Conservation (phyloP, 306 rosid species). For the Begonia peltatifolia region DNA sequence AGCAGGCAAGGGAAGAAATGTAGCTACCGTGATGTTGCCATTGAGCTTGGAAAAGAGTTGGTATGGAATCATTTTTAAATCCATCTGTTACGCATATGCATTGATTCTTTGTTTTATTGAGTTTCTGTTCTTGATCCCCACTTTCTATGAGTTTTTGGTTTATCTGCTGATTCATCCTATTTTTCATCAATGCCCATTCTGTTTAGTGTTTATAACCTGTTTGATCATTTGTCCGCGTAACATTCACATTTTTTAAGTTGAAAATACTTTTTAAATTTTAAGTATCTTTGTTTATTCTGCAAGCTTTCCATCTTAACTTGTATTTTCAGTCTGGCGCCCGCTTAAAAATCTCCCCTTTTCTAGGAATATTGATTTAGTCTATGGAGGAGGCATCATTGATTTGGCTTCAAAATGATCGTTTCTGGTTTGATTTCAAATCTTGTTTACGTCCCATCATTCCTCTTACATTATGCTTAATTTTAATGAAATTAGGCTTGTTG, state of each 20-base stretch:
- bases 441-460: too few relatives aligned
- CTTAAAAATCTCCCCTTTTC: slow-evolving; percentile 2
- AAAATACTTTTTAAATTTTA: neutral
- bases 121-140: neutral
- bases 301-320: neutral
- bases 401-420: too few relatives aligned
- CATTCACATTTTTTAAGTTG: neutral
- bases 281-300: neutral
- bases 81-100: neutral
- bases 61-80: slow-evolving; percentile 18
- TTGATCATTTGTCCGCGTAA: neutral
- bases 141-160: neutral
- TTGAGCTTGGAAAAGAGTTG: slow-evolving; percentile 95
- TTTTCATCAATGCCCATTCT: neutral
- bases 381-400: slow-evolving; percentile 68
- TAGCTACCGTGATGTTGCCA: slow-evolving; percentile 91
- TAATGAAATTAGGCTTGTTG: neutral
- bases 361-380: slow-evolving; percentile 60
- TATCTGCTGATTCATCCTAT: neutral
- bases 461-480: too few relatives aligned
- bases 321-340: neutral
- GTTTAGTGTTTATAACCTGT: neutral
- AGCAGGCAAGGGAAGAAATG: slow-evolving; percentile 95
- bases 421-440: too few relatives aligned
- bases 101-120: neutral